phyloP scores from a whole-genome alignment of 2,329 filamentous ascomycete species.

The Penicillium sp. region DNA sequence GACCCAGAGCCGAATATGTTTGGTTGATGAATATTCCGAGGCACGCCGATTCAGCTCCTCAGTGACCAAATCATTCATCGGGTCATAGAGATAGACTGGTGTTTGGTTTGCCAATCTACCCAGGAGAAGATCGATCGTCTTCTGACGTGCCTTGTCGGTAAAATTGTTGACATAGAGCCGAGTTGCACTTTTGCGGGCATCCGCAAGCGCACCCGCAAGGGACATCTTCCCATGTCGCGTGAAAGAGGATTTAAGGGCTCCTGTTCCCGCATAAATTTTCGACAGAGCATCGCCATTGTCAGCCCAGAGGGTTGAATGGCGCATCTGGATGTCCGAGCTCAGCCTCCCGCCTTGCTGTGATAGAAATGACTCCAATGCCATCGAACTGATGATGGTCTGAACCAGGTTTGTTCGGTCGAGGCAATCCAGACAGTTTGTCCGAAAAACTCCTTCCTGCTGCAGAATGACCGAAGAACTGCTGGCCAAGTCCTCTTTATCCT shows the following conservation, averaged over 20 bases:
- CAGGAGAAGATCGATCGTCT: slow-evolving; percentile 88
- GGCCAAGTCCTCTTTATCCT: slow-evolving; percentile 41
- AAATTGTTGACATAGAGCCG: slow-evolving; percentile 98
- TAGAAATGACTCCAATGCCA: slow-evolving; percentile 84
- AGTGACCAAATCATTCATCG: slow-evolving; percentile 85
- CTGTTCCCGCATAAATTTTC: slow-evolving; percentile 93
- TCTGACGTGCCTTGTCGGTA: slow-evolving; percentile 84
- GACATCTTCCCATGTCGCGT: slow-evolving; percentile 96
- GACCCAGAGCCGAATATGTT: slow-evolving; percentile 71
- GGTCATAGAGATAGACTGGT: slow-evolving; percentile 83
- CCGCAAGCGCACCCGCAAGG: slow-evolving; percentile 84
- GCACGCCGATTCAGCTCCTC: slow-evolving; percentile 62
- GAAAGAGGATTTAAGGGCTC: slow-evolving; percentile 90
- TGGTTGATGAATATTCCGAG: slow-evolving; percentile 68
- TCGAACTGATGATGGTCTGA: slow-evolving; percentile 89
- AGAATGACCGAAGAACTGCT: slow-evolving; percentile 60
- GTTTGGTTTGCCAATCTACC: slow-evolving; percentile 77
- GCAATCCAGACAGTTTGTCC: slow-evolving; percentile 94
- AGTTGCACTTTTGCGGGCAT: slow-evolving; percentile 89
- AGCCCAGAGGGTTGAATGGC: slow-evolving; percentile 90
- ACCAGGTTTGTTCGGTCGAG: slow-evolving; percentile 93
- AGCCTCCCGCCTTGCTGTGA: slow-evolving; percentile 64
- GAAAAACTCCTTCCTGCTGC: slow-evolving; percentile 91
- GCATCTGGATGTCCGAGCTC: slow-evolving; percentile 78
- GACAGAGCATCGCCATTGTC: slow-evolving; percentile 94